These are phyloP conservation scores for Aspergillus sp. DNA, from an alignment of 2,329 filamentous ascomycete genomes.

Conservation along the genomic window DNA sequence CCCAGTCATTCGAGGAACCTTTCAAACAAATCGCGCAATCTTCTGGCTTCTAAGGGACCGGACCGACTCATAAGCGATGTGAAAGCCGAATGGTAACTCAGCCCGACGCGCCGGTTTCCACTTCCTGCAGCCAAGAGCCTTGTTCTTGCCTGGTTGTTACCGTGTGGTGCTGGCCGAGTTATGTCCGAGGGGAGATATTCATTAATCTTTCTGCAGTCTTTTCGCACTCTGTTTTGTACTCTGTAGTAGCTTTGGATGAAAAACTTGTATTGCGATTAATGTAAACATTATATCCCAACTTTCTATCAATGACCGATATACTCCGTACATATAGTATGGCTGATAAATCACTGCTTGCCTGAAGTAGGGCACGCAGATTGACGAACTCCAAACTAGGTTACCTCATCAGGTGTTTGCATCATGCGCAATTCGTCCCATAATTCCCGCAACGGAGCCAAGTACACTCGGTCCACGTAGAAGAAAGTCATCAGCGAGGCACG, in stretches of 20 bases:
- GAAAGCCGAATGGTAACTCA: not conserved
- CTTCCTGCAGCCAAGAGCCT: not conserved
- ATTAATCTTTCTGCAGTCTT: too few relatives aligned
- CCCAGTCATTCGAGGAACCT: too few relatives aligned
- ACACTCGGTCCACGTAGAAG: constrained; percentile 38
- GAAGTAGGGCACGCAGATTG: not conserved
- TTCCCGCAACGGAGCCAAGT: constrained; percentile 28
- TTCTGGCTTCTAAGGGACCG: too few relatives aligned
- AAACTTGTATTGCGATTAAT: too few relatives aligned
- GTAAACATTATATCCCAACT: not conserved
- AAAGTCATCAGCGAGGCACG: constrained; percentile 31
- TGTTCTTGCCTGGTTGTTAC: not conserved
- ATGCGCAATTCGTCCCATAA: constrained; percentile 32
- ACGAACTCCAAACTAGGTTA: too few relatives aligned
- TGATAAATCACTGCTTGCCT: not conserved
- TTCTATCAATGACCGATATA: too few relatives aligned
- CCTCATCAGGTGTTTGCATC: not conserved
- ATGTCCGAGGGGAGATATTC: not conserved
- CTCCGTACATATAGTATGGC: not conserved
- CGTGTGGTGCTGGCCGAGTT: not conserved
- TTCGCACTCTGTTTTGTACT: not conserved
- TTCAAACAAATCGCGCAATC: not conserved
- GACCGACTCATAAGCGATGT: too few relatives aligned
- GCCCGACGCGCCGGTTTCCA: not conserved
- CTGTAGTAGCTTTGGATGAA: too few relatives aligned